Evolutionary conservation across 2,329 filamentous ascomycete species (phyloP), one percentile per base, ranked within the genome.

Genomic region (Penicillium fuscoglaucum): DNA sequence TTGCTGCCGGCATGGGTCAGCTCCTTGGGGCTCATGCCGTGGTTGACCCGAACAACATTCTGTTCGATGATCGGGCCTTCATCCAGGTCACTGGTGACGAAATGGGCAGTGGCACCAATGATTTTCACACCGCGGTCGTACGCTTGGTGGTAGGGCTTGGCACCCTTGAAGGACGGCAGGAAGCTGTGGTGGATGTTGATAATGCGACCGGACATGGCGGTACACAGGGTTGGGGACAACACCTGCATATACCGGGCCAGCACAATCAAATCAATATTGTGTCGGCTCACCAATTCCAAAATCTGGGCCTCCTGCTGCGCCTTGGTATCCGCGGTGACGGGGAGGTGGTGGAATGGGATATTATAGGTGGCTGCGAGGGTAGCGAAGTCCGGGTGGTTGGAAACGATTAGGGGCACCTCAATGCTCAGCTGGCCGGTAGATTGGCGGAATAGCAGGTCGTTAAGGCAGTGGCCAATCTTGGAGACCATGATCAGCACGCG

Each of bases 131-230:
- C 90, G 29, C 90, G 85, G 63, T 93, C 90, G 72, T 90, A 93
- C 8, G 90, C 90, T 80, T 95, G 90, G 76, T 93, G 90, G 77
- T 95, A 95, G 3, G 90, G 90, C 78, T 91, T 91, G 31, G 90
- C 90, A 61, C 90, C 90, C 82, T 95, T 95, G 84, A 95, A 95
- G 10, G 84, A 88, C 0, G 90, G 90, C 82, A 95, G 75, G 84
- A 95, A 95, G 66, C 85, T 89, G 79, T 95, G 90, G 79, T 95
- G 90, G 76, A 95, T 93, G 79, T 95, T 95, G 87, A 95, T 93
- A 78, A 95, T 95, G 73, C 86, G 87, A 58, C 90, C 90, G 51
- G 86, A 89, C 90, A 95, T 93, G 68, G 85, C 89, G 58, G 82
- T 78, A 79, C 90, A 95, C 41, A 95, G 80, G 9, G 78, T 84